phyloP scores from a whole-genome alignment of 257 asterid genomes.

The Solanum infundibuliforme region DNA sequence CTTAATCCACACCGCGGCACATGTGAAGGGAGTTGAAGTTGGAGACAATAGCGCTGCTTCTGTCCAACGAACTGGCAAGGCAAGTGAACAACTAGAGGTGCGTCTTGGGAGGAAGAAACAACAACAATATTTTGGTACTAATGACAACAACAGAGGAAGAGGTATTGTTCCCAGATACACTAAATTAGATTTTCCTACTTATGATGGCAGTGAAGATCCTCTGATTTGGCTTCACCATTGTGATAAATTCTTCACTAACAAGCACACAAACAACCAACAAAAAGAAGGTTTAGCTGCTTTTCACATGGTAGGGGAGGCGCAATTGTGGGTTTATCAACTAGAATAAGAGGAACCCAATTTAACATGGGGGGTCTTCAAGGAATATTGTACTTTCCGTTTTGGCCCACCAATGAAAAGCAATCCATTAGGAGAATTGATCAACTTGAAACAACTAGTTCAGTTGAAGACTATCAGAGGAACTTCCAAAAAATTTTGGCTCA shows the following conservation, averaged over 20 bases:
- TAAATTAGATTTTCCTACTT: background rate
- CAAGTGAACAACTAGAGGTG: background rate
- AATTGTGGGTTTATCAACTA: background rate
- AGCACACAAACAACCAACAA: background rate
- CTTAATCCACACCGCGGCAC: background rate
- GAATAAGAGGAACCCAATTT: background rate
- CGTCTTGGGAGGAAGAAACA: background rate
- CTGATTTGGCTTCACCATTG: background rate
- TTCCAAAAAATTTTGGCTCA: background rate
- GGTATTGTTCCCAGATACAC: background rate
- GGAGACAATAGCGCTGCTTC: background rate
- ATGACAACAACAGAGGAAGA: background rate
- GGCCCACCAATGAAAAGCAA: background rate
- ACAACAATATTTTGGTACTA: background rate
- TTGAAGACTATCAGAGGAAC: background rate
- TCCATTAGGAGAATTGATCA: background rate
- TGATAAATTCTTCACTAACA: background rate
- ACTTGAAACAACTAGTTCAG: background rate
- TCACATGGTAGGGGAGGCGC: background rate
- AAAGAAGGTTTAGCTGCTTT: background rate
- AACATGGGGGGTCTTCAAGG: background rate
- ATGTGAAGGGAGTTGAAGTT: background rate
- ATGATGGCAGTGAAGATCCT: background rate
- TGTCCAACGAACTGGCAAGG: background rate
- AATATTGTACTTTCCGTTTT: background rate